phyloP scores from a whole-genome alignment of 768 basidiomycete species.

The Cubamyces sp. region DNA sequence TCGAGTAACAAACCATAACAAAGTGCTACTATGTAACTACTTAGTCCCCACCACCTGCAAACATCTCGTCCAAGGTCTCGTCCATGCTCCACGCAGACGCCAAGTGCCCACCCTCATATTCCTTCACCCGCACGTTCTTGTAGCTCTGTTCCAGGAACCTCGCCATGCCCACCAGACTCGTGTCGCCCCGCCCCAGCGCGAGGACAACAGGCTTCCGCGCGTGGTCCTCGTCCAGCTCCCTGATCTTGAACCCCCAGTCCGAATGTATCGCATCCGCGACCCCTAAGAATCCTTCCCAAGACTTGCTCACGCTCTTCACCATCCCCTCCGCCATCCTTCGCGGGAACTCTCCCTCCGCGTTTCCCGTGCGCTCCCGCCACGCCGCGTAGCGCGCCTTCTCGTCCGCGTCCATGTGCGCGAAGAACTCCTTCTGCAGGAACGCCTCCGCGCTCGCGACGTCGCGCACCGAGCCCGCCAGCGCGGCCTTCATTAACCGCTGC shows the following conservation, averaged over 20 bases:
- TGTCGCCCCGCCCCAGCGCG: conserved; percentile 47
- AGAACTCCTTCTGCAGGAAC: conserved; percentile 43
- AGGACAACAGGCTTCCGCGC: conserved; percentile 50
- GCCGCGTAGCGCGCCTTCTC: conserved; percentile 38
- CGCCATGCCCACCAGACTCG: conserved; percentile 36
- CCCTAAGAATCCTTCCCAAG: conserved; percentile 58
- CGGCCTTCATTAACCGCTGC: conserved; percentile 37
- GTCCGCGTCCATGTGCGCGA: conserved; percentile 45
- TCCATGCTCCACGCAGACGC: conserved; percentile 49
- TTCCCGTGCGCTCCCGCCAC: conserved; percentile 47
- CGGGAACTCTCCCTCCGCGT: conserved; percentile 49
- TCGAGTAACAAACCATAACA: too few relatives aligned
- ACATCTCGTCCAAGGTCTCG: conserved; percentile 45
- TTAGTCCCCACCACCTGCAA: conserved; percentile 2
- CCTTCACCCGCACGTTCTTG: conserved; percentile 46
- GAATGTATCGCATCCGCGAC: conserved; percentile 47
- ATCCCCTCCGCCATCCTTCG: conserved; percentile 45
- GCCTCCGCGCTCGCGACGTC: conserved; percentile 45
- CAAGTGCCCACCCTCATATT: conserved; percentile 55
- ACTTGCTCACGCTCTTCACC: conserved; percentile 49
- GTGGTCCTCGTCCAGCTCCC: conserved; percentile 49
- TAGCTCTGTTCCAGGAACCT: conserved; percentile 53
- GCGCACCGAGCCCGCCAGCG: conserved; percentile 41
- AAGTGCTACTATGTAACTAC: too few relatives aligned
- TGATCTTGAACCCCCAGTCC: conserved; percentile 53